Evolutionary conservation across 192 early-diverging fungal species (phyloP).

Genomic region (Neocallimastix lanati): DNA sequence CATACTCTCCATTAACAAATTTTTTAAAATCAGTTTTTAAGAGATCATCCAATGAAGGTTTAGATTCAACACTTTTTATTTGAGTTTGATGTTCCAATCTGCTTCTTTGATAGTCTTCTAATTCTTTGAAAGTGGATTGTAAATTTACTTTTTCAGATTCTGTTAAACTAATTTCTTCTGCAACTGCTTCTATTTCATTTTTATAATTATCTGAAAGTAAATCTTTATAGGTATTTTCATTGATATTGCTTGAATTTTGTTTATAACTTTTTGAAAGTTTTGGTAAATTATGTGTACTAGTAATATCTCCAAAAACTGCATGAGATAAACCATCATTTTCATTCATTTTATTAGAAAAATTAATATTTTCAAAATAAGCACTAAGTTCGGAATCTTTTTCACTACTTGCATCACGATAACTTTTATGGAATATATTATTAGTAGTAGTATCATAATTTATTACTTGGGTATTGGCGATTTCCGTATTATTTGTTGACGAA

Average conservation of each 20-base stretch:
- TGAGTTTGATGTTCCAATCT: neutral
- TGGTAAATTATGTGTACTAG: neutral
- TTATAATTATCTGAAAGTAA: neutral
- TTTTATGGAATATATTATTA: neutral
- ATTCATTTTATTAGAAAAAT: neutral
- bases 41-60: neutral
- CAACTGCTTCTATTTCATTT: neutral
- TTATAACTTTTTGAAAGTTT: neutral
- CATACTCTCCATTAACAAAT: neutral
- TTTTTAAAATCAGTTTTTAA: neutral
- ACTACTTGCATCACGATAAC: neutral
- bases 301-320: neutral
- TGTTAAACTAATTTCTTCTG: neutral
- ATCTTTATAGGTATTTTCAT: neutral
- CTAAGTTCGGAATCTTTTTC: neutral
- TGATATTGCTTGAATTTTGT: neutral
- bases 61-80: neutral
- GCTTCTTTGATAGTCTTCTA: neutral
- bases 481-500: neutral
- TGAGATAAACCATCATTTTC: neutral
- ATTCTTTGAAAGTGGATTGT: neutral
- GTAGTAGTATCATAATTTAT: neutral
- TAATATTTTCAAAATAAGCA: neutral
- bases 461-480: too few relatives aligned
- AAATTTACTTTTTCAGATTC: neutral